phyloP scores from a whole-genome alignment of 257 asterid genomes.

The Nicotiana tabacum region DNA sequence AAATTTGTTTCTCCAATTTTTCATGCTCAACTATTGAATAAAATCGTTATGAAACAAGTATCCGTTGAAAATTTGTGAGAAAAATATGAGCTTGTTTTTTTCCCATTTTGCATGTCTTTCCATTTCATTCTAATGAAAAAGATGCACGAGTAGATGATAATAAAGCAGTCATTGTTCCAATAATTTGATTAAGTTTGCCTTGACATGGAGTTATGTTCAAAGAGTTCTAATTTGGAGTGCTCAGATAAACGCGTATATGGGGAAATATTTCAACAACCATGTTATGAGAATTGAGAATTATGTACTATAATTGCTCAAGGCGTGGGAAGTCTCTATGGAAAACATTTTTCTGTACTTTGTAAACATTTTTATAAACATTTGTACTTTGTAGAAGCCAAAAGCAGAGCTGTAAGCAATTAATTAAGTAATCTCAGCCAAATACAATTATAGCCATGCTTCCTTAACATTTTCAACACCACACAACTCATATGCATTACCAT shows the following conservation, averaged over 20 bases:
- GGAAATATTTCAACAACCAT: too few relatives aligned
- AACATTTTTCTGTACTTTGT: neutral
- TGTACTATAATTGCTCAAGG: neutral
- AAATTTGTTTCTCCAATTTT: neutral
- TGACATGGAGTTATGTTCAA: neutral
- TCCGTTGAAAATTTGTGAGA: neutral
- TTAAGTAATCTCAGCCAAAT: too few relatives aligned
- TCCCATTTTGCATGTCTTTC: too few relatives aligned
- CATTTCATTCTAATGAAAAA: too few relatives aligned
- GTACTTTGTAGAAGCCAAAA: too few relatives aligned
- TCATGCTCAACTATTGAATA: neutral
- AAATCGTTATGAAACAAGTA: neutral
- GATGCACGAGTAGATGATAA: too few relatives aligned
- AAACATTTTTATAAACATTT: too few relatives aligned
- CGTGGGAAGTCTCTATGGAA: neutral
- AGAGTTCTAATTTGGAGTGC: neutral
- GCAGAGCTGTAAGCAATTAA: too few relatives aligned
- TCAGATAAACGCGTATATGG: neutral
- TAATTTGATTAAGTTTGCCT: neutral
- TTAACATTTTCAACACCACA: neutral
- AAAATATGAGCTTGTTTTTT: too few relatives aligned
- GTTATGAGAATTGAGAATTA: too few relatives aligned
- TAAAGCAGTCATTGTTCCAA: too few relatives aligned
- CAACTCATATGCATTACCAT: neutral
- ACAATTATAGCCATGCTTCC: neutral